Percentiles rank a stretch among this genome's conserved stretches.
Conservation (phyloP, 257 asterid species). For the Solanum etuberosum region DNA sequence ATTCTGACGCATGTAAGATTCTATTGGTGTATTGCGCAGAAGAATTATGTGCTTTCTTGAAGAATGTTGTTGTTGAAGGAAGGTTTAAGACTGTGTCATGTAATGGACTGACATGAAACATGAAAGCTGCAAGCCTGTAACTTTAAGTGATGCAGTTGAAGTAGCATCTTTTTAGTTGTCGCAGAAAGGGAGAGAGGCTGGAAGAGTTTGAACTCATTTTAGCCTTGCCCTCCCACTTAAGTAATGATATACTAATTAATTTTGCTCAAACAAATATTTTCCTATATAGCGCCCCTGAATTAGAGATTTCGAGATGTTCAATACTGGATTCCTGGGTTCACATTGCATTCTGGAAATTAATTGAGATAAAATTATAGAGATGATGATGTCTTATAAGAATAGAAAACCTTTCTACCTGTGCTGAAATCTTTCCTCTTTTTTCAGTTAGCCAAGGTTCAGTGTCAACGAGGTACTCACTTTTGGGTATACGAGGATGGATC, state of each 20-base stretch:
- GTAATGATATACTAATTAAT: not conserved
- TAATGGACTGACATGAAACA: not conserved
- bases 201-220: not conserved
- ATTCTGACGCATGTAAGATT: not conserved
- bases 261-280: not conserved
- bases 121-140: not conserved
- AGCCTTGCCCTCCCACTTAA: not conserved
- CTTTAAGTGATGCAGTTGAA: not conserved
- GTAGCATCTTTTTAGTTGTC: not conserved
- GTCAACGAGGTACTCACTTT: constrained; percentile 52
- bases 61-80: not conserved
- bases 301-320: not conserved
- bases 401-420: not conserved
- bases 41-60: not conserved
- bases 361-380: not conserved
- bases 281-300: not conserved
- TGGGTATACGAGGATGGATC: constrained; percentile 89
- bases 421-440: constrained; percentile 2
- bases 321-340: not conserved
- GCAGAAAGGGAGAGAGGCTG: not conserved
- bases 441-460: constrained; percentile 71
- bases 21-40: not conserved
- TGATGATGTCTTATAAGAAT: not conserved
- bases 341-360: not conserved
- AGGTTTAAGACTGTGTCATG: not conserved